Base-by-base conservation (phyloP, 495 filamentous ascomycete species). In the Penicillium daleae region DNA sequence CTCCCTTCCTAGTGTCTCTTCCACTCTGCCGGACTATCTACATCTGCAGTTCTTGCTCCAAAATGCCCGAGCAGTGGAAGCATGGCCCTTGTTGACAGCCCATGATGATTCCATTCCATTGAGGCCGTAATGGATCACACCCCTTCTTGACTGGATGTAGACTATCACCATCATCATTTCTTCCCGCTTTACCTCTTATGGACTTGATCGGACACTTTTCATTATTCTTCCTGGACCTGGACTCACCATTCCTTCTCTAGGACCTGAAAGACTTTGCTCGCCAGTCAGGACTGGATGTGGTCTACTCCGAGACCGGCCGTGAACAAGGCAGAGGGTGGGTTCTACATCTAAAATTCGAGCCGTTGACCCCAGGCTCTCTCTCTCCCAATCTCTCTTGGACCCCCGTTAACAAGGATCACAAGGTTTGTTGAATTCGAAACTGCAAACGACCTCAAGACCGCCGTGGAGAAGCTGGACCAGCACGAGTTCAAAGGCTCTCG, bases 191-290 rank as follows among this genome's bases (percentile, higher is more conserved):
- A 51, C 63, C 63, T 66, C 61, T n/a, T 62, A 32, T 67, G 66
- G 57, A 63, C 46, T 51, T 60, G 31, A 63, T 63, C 39, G 75
- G 74, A 71, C 59, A 70, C 70, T 21, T 56, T 19, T 27, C 17
- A 2, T 31, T 65, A 61, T 69, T 66, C 49, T 72, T 66, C 70
- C 75, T 71, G 74, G 74, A 79, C 59, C 71, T 71, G 74, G 66
- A 79, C 77, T 81, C 70, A 80, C 75, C 71, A 65, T 66, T n/a
- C 57, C 40, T 75, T 72, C 32, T 75, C 35, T 80, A 99, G 95
- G 96, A 99, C 77, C 86, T 99, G 44, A 99, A 99, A 91, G 95
- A 99, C 78, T 99, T 98, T 75, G 96, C 95, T 60, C 94, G 95
- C 71, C 91, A 93, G 74, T 96, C 93, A 78, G 92, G 92, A 72